Conservation (phyloP, 1,139 yeast species). For the Diutina mesorugosa region DNA sequence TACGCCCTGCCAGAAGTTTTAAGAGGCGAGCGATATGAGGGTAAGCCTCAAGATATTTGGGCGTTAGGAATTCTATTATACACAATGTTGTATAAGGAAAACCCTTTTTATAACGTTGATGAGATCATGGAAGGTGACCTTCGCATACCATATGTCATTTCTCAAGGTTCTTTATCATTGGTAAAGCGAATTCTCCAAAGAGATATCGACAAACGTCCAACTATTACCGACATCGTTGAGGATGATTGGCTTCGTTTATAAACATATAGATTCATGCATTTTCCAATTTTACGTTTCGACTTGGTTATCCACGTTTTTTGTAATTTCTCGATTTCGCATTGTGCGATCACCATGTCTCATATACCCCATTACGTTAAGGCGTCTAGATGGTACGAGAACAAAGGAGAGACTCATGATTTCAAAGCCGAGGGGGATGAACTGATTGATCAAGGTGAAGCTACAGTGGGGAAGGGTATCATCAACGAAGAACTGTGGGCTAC, state of each 20-base stretch:
- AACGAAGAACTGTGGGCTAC: conserved; percentile 30
- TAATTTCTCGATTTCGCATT: background rate
- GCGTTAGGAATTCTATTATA: conserved; percentile 84
- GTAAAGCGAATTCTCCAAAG: conserved; percentile 55
- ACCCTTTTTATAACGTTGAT: conserved; percentile 89
- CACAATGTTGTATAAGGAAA: conserved; percentile 85
- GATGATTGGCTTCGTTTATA: conserved; percentile 48
- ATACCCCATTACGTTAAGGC: conserved; percentile 19
- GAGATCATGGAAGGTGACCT: conserved; percentile 88
- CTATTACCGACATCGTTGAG: conserved; percentile 52
- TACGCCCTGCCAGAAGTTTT: conserved; percentile 96
- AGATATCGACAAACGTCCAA: conserved; percentile 53
- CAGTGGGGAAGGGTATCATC: conserved; percentile 20
- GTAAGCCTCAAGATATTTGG: conserved; percentile 95
- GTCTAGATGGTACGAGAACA: conserved; percentile 19
- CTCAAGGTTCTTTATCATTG: conserved; percentile 45
- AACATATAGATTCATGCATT: background rate
- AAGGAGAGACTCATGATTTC: conserved; percentile 9
- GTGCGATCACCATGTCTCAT: conserved; percentile 4
- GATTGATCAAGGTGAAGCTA: conserved; percentile 18
- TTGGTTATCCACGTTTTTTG: too few species aligned
- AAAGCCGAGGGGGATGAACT: conserved; percentile 13
- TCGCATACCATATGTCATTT: conserved; percentile 49
- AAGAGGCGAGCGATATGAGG: conserved; percentile 77
- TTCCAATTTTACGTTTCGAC: background rate